Evolutionary conservation across 2,329 filamentous ascomycete genomes (phyloP).

Genomic region (Aspergillus sp.): DNA sequence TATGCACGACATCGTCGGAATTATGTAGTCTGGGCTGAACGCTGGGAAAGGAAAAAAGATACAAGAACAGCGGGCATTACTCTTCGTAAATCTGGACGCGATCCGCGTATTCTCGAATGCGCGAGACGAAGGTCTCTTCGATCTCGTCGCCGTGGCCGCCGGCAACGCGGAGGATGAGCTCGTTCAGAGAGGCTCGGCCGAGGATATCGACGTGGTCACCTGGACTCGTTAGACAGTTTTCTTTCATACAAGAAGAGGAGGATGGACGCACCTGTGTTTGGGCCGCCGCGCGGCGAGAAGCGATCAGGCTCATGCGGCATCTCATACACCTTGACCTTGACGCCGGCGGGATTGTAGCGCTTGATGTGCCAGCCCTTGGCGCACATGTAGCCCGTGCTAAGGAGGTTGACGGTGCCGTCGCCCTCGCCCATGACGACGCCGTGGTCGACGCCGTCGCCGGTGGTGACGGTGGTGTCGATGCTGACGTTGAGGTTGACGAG

Average conservation of each 20-base stretch:
- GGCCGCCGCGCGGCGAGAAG: slow-evolving; percentile 76
- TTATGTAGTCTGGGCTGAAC: slow-evolving; percentile 11
- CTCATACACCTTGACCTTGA: slow-evolving; percentile 81
- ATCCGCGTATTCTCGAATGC: slow-evolving; percentile 77
- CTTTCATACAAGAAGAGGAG: slow-evolving; percentile 44
- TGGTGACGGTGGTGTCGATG: slow-evolving; percentile 52
- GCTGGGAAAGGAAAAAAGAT: neutral
- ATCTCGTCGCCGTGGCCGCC: slow-evolving; percentile 82
- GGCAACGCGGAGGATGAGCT: slow-evolving; percentile 81
- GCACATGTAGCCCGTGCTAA: slow-evolving; percentile 96
- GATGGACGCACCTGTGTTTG: slow-evolving; percentile 56
- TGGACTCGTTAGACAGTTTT: slow-evolving; percentile 38
- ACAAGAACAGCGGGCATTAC: slow-evolving; percentile 21
- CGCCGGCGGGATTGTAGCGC: slow-evolving; percentile 84
- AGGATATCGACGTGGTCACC: slow-evolving; percentile 97
- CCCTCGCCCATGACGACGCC: slow-evolving; percentile 96
- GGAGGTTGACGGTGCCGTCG: slow-evolving; percentile 90
- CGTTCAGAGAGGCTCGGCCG: slow-evolving; percentile 83
- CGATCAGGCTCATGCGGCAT: slow-evolving; percentile 96
- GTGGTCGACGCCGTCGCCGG: slow-evolving; percentile 61
- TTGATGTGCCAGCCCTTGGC: slow-evolving; percentile 91
- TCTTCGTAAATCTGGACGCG: slow-evolving; percentile 81
- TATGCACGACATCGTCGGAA: neutral
- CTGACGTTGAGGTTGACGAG: slow-evolving; percentile 56
- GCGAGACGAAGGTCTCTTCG: slow-evolving; percentile 72